Evolutionary conservation across 2,329 filamentous ascomycete genomes (phyloP).

Genomic region (Elsinoe batatas): DNA sequence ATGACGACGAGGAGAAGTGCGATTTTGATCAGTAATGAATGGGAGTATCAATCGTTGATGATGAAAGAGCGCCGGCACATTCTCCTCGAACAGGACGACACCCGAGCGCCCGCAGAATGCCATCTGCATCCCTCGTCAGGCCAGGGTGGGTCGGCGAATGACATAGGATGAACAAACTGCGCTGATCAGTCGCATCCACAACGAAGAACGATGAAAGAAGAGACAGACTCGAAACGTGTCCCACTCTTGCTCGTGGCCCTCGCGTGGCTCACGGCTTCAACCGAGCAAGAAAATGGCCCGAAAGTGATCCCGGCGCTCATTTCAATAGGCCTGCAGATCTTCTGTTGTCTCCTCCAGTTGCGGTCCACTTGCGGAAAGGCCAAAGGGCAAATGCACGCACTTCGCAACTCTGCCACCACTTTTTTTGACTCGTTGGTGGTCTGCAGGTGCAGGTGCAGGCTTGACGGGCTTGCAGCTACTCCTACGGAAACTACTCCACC

Average conservation of each 20-base stretch:
- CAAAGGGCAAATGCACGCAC: background rate
- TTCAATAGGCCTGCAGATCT: conserved; percentile 4
- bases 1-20: background rate
- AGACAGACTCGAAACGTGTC: no score
- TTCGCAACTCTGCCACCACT: background rate
- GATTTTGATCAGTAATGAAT: background rate
- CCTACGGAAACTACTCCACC: background rate
- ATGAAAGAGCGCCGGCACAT: no score
- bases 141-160: background rate
- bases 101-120: background rate
- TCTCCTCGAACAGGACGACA: background rate
- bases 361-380: no score
- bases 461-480: background rate
- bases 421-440: background rate
- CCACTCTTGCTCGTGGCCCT: background rate
- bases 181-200: background rate
- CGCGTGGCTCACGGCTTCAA: background rate
- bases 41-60: background rate
- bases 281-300: background rate
- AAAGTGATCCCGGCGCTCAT: background rate
- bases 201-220: background rate
- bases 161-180: background rate
- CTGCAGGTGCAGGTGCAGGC: background rate
- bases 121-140: background rate
- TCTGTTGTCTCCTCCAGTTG: background rate